A percentile compares a stretch with the other conserved stretches of the same genome.
Conservation (phyloP, 2,329 filamentous ascomycete species). For the Venturia aucupariae region DNA sequence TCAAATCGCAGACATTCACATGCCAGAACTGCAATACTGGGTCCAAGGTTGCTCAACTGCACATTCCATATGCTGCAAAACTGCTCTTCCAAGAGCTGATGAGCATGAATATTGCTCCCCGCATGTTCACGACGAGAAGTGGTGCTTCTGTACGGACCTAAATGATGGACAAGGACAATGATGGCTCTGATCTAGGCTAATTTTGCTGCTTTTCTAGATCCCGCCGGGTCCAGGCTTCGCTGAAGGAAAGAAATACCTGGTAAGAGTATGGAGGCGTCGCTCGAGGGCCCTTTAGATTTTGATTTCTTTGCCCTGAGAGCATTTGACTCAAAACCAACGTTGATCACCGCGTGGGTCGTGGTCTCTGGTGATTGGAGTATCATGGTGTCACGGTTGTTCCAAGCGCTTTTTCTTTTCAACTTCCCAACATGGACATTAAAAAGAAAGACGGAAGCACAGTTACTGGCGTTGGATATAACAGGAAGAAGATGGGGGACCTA, state of each 20-base stretch:
- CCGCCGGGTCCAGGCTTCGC: too few relatives aligned
- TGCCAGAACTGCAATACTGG: slow-evolving; percentile 98
- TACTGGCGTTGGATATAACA: not conserved
- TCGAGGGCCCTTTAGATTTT: not conserved
- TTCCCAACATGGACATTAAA: not conserved
- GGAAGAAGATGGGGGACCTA: not conserved
- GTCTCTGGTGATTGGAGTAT: not conserved
- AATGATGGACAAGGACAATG: not conserved
- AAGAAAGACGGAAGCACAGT: not conserved
- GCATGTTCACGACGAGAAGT: slow-evolving; percentile 88
- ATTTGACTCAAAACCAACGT: not conserved
- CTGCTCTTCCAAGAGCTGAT: slow-evolving; percentile 96
- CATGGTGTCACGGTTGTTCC: not conserved
- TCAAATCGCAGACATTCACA: slow-evolving; percentile 93
- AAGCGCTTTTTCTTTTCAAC: not conserved
- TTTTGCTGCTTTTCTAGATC: not conserved
- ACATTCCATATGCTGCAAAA: slow-evolving; percentile 97
- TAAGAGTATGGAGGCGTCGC: not conserved
- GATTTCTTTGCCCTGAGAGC: not conserved
- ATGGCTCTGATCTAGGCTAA: not conserved
- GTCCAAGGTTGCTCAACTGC: slow-evolving; percentile 94
- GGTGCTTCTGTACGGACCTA: slow-evolving; percentile 10
- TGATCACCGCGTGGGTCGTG: not conserved
- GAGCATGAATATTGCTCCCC: slow-evolving; percentile 95
- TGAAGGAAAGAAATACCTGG: too few relatives aligned